Evolutionary conservation across 2,329 filamentous ascomycete species (phyloP).

Genomic region (Fusarium sp.): DNA sequence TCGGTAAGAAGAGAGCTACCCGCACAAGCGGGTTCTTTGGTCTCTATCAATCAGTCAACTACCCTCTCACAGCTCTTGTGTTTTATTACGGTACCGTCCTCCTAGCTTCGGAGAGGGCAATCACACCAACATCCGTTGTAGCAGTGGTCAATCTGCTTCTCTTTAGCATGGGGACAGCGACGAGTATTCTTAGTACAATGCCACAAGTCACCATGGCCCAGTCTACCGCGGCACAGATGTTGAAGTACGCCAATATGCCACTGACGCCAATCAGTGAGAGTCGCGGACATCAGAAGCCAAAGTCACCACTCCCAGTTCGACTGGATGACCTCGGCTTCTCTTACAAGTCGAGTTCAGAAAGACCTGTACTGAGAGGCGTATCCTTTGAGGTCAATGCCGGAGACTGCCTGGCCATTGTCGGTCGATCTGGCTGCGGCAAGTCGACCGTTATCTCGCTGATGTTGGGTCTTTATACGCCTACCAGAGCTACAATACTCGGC

Average conservation of each 20-base stretch:
- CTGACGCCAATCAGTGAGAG: conserved; percentile 67
- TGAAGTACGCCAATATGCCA: conserved; percentile 75
- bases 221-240: conserved; percentile 77
- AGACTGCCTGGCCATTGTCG: conserved; percentile 81
- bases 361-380: conserved; percentile 70
- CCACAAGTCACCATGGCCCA: conserved; percentile 83
- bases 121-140: conserved; percentile 70
- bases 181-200: conserved; percentile 76
- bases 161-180: conserved; percentile 82
- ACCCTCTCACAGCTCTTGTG: conserved; percentile 80
- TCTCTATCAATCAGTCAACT: conserved; percentile 77
- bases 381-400: conserved; percentile 72
- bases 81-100: conserved; percentile 85
- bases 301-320: conserved; percentile 60
- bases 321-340: conserved; percentile 71
- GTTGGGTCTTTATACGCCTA: conserved; percentile 74
- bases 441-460: conserved; percentile 83
- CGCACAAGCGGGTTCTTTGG: conserved; percentile 81
- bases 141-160: conserved; percentile 85
- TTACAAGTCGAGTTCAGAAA: conserved; percentile 71
- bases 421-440: conserved; percentile 90
- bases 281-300: conserved; percentile 53
- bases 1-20: conserved; percentile 74
- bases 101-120: conserved; percentile 60
- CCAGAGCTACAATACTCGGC: not conserved